phyloP scores from a whole-genome alignment of 1,284 basidiomycete species.

The Ustilago crameri region DNA sequence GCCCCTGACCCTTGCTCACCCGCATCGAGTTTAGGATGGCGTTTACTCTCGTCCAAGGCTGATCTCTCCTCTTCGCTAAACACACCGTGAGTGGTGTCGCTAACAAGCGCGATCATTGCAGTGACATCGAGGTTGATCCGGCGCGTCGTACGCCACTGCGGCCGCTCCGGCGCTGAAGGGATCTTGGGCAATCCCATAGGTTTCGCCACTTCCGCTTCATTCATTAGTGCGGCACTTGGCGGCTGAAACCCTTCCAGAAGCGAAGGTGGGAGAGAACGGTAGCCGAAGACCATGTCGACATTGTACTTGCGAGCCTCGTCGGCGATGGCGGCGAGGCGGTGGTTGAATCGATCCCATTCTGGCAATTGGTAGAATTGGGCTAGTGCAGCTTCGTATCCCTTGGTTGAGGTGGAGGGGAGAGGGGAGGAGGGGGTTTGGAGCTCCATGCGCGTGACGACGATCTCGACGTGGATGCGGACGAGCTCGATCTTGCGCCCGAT shows the following conservation, averaged over 20 bases:
- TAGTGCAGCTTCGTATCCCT: slow-evolving; percentile 5
- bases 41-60: slow-evolving; percentile 14
- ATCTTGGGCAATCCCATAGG: slow-evolving; percentile 25
- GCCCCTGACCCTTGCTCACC: slow-evolving; percentile 28
- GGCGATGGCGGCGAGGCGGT: slow-evolving; percentile 43
- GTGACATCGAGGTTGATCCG: slow-evolving; percentile 61
- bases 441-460: slow-evolving; percentile 48
- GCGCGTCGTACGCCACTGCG: slow-evolving; percentile 24
- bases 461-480: slow-evolving; percentile 35
- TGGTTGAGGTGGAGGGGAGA: slow-evolving; percentile 1
- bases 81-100: slow-evolving; percentile 52
- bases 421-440: slow-evolving; percentile 23
- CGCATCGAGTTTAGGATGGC: slow-evolving; percentile 24
- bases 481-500: slow-evolving; percentile 13
- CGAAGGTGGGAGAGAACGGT: slow-evolving; percentile 8
- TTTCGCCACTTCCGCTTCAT: not conserved
- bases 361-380: slow-evolving; percentile 36
- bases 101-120: slow-evolving; percentile 57
- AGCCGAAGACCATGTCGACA: slow-evolving; percentile 38
- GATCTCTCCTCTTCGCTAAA: slow-evolving; percentile 10
- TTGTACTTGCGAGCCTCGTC: slow-evolving; percentile 13
- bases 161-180: slow-evolving; percentile 27
- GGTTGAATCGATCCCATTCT: slow-evolving; percentile 44
- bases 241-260: not conserved
- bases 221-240: slow-evolving; percentile 8